phyloP scores from a whole-genome alignment of 345 rosid species.

The Eucalyptus guilfoylei region DNA sequence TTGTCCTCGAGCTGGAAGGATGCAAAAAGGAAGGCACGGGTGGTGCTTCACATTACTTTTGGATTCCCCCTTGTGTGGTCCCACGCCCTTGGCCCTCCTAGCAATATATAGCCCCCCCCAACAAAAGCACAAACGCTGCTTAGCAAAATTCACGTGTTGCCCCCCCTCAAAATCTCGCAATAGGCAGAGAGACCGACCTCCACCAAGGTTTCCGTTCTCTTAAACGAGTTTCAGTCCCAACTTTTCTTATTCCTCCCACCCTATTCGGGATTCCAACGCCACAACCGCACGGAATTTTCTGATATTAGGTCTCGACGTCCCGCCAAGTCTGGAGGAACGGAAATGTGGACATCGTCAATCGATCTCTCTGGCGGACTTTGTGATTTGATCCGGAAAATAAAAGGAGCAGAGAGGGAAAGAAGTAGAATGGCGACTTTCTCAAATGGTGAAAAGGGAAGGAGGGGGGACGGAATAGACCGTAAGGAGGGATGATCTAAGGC shows the following conservation, averaged over 20 bases:
- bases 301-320: too few relatives aligned
- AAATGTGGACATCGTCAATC: too few relatives aligned
- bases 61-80: neutral
- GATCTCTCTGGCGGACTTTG: too few relatives aligned
- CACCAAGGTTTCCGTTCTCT: neutral
- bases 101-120: neutral
- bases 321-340: too few relatives aligned
- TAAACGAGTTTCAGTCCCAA: neutral
- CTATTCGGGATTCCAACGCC: too few relatives aligned
- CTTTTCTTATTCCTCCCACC: too few relatives aligned
- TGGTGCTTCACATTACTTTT: neutral
- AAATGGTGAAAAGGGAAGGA: neutral
- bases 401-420: neutral
- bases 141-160: neutral
- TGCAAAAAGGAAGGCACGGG: neutral
- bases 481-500: neutral
- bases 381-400: neutral
- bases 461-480: neutral
- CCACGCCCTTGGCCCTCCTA: neutral
- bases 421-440: neutral
- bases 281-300: too few relatives aligned
- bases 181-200: neutral
- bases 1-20: neutral
- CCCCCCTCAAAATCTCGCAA: neutral
- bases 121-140: neutral